Percentiles rank a stretch among this genome's conserved stretches.
These are phyloP conservation scores for Hylodesmum podocarpum DNA, from an alignment of 306 rosid genomes.

Conservation along the genomic window DNA sequence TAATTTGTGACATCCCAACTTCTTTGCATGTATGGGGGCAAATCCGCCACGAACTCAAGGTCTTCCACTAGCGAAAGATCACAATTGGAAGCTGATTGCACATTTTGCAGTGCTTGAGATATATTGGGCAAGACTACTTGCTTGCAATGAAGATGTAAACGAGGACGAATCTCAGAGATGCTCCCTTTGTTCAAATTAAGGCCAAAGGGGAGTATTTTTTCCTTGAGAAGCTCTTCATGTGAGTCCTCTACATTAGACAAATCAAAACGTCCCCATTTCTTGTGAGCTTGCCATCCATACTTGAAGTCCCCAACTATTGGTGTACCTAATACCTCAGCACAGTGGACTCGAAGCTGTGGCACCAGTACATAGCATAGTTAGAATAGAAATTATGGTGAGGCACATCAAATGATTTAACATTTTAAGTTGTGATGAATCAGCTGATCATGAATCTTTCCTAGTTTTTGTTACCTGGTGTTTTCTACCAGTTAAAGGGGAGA, in stretches of 20 bases:
- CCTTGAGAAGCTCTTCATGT: slow-evolving; percentile 42
- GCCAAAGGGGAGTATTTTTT: slow-evolving; percentile 66
- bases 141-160: slow-evolving; percentile 88
- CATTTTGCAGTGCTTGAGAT: slow-evolving; percentile 56
- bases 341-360: slow-evolving; percentile 88
- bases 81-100: slow-evolving; percentile 43
- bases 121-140: slow-evolving; percentile 73
- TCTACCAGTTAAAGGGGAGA: slow-evolving; percentile 87
- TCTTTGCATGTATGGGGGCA: slow-evolving; percentile 81
- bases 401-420: neutral
- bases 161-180: slow-evolving; percentile 57
- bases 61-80: slow-evolving; percentile 59
- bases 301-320: slow-evolving; percentile 95
- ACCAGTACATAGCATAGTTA: slow-evolving; percentile 29
- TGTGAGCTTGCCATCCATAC: slow-evolving; percentile 91
- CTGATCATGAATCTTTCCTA: neutral
- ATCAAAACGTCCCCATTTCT: slow-evolving; percentile 53
- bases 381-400: neutral
- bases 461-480: slow-evolving; percentile 80
- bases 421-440: slow-evolving; percentile 2
- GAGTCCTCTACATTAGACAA: slow-evolving; percentile 37
- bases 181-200: slow-evolving; percentile 69
- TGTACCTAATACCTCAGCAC: slow-evolving; percentile 90
- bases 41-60: slow-evolving; percentile 62
- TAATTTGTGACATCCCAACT: slow-evolving; percentile 74